Evolutionary conservation across 2,329 filamentous ascomycete genomes (phyloP), one percentile per base, ranked within the genome.

Genomic region (Fusarium nematophilum): DNA sequence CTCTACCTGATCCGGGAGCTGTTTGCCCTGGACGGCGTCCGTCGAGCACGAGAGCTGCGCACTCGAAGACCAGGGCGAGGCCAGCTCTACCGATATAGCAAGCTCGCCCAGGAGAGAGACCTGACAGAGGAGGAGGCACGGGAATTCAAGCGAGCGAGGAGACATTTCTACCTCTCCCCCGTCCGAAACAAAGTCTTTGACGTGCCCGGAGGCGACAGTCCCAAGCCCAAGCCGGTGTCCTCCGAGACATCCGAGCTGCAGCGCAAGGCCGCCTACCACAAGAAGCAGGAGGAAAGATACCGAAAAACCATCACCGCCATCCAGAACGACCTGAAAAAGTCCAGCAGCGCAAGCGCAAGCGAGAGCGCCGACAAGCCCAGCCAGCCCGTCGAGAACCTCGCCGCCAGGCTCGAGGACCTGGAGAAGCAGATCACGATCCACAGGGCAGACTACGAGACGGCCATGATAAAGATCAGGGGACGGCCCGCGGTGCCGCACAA

Each of bases 1-100:
- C 69, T 79, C 23, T 79, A 79, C 49, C 66, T 79, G 30, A 70
- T 77, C 23, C 70, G 75, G 10, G 74, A 78, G 38, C 55, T 78
- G 11, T 75, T 72, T 53, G 61, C 52, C 9, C 63, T 73, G 13
- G 57, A 72, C 8, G 70, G 72, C 11, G 65, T 77, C 26, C 58
- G 65, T 21, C 70, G 67, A 25, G 65, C 48, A 36, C 62, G 67
- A 37, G 66, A 72, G 47, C 61, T 66, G 25, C 70, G 69, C 31
- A 75, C 69, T 15, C 68, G 69, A 53, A 66, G 69, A 31, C 74
- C 75, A 8, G 74, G 73, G 27, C 66, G 65, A 18, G 49, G 72
- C 9, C 75, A 77, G 51, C 68, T 77, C 18, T 70, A 70, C 61
- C 65, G 69, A 45, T 75, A 73, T 48, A 67, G 62, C 17, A 61